Conservation (phyloP, 2,329 filamentous ascomycete genomes). For the Aspergillus sp. region DNA sequence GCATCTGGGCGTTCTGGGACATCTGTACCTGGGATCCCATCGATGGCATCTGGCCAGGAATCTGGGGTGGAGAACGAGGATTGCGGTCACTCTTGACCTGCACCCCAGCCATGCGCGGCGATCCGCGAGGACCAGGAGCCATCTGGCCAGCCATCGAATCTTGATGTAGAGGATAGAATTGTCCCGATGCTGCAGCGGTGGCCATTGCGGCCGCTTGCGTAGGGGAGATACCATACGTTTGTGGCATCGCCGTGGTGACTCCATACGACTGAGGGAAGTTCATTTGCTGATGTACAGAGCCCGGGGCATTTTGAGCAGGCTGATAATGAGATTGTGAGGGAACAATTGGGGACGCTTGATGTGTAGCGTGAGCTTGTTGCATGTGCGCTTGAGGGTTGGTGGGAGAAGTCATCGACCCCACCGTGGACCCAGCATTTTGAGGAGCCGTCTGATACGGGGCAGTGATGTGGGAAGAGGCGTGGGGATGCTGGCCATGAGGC, state of each 20-base stretch:
- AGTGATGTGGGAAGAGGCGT: conserved; percentile 59
- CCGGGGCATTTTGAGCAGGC: conserved; percentile 61
- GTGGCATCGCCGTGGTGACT: conserved; percentile 72
- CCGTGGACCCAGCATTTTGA: conserved; percentile 47
- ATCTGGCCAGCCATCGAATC: conserved; percentile 68
- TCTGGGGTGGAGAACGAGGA: conserved; percentile 74
- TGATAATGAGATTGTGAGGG: conserved; percentile 73
- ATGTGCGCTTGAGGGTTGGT: conserved; percentile 69
- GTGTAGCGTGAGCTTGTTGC: conserved; percentile 58
- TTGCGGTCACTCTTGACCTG: conserved; percentile 72
- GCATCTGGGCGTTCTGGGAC: conserved; percentile 59
- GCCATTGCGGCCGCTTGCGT: conserved; percentile 93
- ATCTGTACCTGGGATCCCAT: conserved; percentile 51
- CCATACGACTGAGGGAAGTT: conserved; percentile 79
- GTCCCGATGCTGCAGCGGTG: conserved; percentile 86
- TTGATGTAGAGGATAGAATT: conserved; percentile 72
- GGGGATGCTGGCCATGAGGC: conserved; percentile 62
- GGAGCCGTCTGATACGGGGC: conserved; percentile 65
- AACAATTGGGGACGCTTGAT: conserved; percentile 77
- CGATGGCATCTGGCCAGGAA: conserved; percentile 60
- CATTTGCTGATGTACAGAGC: conserved; percentile 66
- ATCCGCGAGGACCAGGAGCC: conserved; percentile 59
- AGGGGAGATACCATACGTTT: conserved; percentile 72
- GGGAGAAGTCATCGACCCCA: conserved; percentile 67
- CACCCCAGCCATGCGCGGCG: conserved; percentile 71